Evolutionary conservation across 371 early-diverging fungal species (phyloP).

Genomic region (Amoeboaphelidium protococcarum): DNA sequence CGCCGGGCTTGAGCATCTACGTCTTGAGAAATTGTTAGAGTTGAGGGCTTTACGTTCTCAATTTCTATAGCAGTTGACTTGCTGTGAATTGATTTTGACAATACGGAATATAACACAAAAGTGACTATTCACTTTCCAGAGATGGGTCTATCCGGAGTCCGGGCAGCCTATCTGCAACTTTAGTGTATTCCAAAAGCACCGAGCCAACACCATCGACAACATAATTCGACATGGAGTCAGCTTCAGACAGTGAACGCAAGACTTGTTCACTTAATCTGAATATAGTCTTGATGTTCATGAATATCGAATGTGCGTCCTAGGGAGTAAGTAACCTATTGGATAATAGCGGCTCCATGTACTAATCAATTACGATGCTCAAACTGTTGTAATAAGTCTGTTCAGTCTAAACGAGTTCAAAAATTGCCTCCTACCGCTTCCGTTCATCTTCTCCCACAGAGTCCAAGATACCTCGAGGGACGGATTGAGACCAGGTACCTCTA

Average conservation of each 20-base stretch:
- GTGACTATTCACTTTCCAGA: no score
- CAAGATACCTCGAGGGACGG: constrained; percentile 35
- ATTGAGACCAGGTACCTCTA: constrained; percentile 40
- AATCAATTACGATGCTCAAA: constrained; percentile 49
- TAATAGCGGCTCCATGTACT: no score
- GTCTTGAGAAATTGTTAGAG: neutral
- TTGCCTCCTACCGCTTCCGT: constrained; percentile 62
- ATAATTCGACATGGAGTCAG: neutral
- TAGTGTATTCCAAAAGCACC: neutral
- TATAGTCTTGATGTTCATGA: neutral
- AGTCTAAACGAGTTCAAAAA: constrained; percentile 65
- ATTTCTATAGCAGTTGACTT: neutral
- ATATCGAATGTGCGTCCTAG: neutral
- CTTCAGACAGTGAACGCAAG: neutral
- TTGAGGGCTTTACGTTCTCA: neutral
- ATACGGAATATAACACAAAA: neutral
- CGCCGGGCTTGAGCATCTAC: neutral
- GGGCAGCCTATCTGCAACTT: neutral
- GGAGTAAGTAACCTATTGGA: neutral
- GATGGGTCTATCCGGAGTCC: neutral
- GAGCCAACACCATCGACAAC: neutral
- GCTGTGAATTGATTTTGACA: neutral
- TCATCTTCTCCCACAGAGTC: constrained; percentile 38
- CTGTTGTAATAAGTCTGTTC: constrained; percentile 55
- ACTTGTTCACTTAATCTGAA: neutral